These are phyloP conservation scores for Aegilops longissima DNA, from an alignment of 176 grass and related monocot species.

Conservation along the genomic window DNA sequence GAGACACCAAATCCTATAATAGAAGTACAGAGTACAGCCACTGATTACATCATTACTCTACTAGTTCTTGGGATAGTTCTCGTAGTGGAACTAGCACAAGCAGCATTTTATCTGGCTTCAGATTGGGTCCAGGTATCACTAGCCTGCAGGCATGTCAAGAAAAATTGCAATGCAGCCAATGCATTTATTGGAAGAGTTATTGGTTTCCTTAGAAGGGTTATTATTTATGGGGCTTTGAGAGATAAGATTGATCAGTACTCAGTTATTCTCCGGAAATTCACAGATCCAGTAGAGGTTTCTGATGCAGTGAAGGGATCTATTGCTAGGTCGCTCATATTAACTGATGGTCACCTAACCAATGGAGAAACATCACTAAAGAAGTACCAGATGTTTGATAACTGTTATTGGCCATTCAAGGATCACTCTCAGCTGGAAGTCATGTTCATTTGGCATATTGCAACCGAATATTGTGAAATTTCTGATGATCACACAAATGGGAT, in stretches of 20 bases:
- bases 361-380: not conserved
- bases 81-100: too few relatives aligned
- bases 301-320: not conserved
- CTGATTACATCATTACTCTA: too few relatives aligned
- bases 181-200: not conserved
- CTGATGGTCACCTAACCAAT: not conserved
- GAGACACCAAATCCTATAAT: too few relatives aligned
- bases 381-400: accelerated
- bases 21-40: too few relatives aligned
- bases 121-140: too few relatives aligned
- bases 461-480: not conserved
- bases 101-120: too few relatives aligned
- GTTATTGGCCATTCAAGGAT: not conserved
- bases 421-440: not conserved
- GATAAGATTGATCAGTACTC: not conserved
- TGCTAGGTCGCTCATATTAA: not conserved
- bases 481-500: too few relatives aligned
- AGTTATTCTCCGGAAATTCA: not conserved
- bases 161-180: too few relatives aligned
- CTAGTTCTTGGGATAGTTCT: too few relatives aligned
- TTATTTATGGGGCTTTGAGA: not conserved
- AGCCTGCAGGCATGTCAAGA: too few relatives aligned
- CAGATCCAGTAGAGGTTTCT: not conserved
- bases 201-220: not conserved
- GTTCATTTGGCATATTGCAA: not conserved